Conservation (phyloP, 176 grass and related monocot species). For the Bolboschoenus planiculmis region DNA sequence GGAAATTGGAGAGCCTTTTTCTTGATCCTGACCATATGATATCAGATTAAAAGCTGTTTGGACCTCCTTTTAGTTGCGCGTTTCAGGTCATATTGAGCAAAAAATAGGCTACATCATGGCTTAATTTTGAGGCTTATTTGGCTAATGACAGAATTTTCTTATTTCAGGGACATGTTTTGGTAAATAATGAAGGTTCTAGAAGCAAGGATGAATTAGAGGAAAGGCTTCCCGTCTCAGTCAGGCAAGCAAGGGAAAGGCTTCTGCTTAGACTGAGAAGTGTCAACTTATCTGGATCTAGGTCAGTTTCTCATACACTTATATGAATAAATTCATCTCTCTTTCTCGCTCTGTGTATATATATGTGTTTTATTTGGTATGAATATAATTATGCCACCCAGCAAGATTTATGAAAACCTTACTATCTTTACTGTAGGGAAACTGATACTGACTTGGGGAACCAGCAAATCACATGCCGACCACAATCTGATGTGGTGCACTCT, state of each 20-base stretch:
- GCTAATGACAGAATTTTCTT: not conserved
- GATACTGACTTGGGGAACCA: constrained; percentile 14
- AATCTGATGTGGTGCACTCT: not conserved
- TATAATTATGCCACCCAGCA: not conserved
- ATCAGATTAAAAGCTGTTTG: not conserved
- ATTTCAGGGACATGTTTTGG: not conserved
- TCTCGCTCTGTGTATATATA: not conserved
- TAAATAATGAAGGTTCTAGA: constrained; percentile 14
- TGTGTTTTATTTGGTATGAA: not conserved
- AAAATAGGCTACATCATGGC: not conserved
- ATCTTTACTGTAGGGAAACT: constrained; percentile 11
- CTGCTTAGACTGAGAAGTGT: constrained; percentile 51
- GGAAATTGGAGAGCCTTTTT: not conserved
- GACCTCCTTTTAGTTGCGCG: not conserved
- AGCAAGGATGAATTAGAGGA: constrained; percentile 28
- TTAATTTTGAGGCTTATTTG: not conserved
- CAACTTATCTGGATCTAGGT: constrained; percentile 51
- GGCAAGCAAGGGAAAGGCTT: constrained; percentile 64
- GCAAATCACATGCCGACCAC: constrained; percentile 14
- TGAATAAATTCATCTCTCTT: not conserved
- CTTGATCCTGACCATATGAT: not conserved
- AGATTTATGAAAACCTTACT: not conserved
- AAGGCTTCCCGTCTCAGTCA: constrained; percentile 56
- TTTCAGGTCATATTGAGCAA: not conserved
- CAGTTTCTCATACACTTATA: not conserved